Base-by-base conservation (phyloP, 257 asterid species). In the Solanum sejunctum region DNA sequence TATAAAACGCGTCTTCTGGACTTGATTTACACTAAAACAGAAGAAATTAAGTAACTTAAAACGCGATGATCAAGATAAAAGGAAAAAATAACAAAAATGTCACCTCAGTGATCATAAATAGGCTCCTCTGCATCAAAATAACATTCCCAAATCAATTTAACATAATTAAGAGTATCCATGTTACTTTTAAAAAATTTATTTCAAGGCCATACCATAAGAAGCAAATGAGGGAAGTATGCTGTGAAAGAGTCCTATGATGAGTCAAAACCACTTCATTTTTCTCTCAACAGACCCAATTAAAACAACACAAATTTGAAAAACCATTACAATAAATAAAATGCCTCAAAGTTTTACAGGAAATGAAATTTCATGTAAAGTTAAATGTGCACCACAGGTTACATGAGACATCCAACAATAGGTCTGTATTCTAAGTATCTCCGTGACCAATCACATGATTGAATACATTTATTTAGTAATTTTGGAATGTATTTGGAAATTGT, bases 41-140 rank as follows among this genome's bases (percentile, higher is more conserved):
- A 12, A 6, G 20, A 47, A 73, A 67, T 67, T 16, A 66, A 72
- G 57, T 45, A 47, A 21, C 58, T 73, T 21, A 12, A 45, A 21
- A 73, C 6, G 5, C 54, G 15, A 39, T 0, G 5, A 72, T 12
- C 32, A 5, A n/a, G 7, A 32, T 13, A 8, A 36, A 67, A 3
- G 13, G 49, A 36, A 67, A 26, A 17, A 56, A 1, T 7, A 18
- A 55, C 18, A 8, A 55, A 36, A 84, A 57, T 18, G 2, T 41
- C 87, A 89, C 91, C 91, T 87, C 88, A 54, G 85, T 89, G 84
- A 84, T 89, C 90, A 16, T 89, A 89, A 18, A 86, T 23, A 43
- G 84, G 86, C 69, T 36, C 85, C 47, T 55, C 86, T 47, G 36
- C 80, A 63, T 72, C 80, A 21, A 43, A n/a, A 28, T 12, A 63